A percentile compares a stretch with the other conserved stretches of the same genome.
These are phyloP conservation scores for Cucurbita argyrosperma DNA, from an alignment of 306 rosid genomes.

Conservation along the genomic window DNA sequence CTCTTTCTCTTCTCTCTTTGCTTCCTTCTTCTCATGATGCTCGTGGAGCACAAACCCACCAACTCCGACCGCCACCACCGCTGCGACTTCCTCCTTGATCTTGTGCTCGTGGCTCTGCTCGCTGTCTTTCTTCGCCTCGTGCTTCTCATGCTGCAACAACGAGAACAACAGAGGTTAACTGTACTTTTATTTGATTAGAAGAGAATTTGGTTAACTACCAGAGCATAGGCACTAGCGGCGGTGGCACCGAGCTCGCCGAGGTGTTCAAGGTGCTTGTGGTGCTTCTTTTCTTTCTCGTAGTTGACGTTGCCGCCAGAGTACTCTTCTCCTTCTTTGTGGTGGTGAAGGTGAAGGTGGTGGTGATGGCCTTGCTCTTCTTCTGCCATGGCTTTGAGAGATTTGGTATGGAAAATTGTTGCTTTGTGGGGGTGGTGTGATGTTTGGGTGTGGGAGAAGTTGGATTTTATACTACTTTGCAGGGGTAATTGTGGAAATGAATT, in stretches of 20 bases:
- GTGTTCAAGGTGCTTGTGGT: slow-evolving; percentile 48
- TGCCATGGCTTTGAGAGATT: slow-evolving; percentile 18
- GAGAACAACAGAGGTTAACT: background rate
- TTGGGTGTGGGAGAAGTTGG: background rate
- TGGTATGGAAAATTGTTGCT: too few relatives aligned
- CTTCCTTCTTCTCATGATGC: slow-evolving; percentile 57
- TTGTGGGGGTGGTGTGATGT: background rate
- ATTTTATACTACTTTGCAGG: background rate
- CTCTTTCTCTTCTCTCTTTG: slow-evolving; percentile 42
- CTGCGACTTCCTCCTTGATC: slow-evolving; percentile 66
- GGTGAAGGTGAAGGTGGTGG: slow-evolving; percentile 27
- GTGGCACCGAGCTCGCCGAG: slow-evolving; percentile 32
- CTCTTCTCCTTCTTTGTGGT: slow-evolving; percentile 32
- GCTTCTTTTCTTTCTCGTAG: slow-evolving; percentile 60
- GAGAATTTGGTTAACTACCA: slow-evolving; percentile 22
- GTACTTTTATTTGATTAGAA: background rate
- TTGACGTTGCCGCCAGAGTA: slow-evolving; percentile 6
- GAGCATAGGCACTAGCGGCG: slow-evolving; percentile 53
- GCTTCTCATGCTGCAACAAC: slow-evolving; percentile 44
- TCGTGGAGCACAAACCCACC: slow-evolving; percentile 73
- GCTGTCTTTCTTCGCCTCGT: slow-evolving; percentile 41
- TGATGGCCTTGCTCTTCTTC: slow-evolving; percentile 31
- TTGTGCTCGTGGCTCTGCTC: slow-evolving; percentile 57
- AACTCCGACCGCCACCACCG: slow-evolving; percentile 41
- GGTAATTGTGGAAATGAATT: background rate